Percentiles rank a stretch among this genome's conserved stretches.
These are phyloP conservation scores for Xylaria castorea DNA, from an alignment of 495 filamentous ascomycete genomes.

Conservation along the genomic window DNA sequence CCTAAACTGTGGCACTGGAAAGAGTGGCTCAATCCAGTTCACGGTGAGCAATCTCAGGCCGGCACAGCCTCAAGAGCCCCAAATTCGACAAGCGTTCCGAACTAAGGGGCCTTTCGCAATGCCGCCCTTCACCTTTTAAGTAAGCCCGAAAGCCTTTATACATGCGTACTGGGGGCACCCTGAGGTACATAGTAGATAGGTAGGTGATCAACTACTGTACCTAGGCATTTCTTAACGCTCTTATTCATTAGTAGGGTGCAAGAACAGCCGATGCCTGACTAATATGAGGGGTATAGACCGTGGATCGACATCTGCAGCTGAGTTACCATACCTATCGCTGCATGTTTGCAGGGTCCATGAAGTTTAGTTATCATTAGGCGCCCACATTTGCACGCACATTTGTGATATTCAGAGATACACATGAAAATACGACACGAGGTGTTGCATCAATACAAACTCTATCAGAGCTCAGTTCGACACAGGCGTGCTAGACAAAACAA, in stretches of 20 bases:
- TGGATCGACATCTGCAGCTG: not conserved
- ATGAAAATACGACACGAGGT: not conserved
- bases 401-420: not conserved
- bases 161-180: too few species aligned
- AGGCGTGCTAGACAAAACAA: not conserved
- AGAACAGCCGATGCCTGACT: not conserved
- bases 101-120: not conserved
- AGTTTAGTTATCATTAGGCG: not conserved
- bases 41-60: not conserved
- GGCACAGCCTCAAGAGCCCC: slow-evolving; percentile 16
- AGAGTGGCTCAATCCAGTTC: not conserved
- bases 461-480: not conserved
- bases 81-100: slow-evolving; percentile 5
- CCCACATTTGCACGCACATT: slow-evolving; percentile 1
- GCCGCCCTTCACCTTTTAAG: not conserved
- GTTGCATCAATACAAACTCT: slow-evolving; percentile 3
- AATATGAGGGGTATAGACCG: not conserved
- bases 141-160: not conserved
- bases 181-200: too few species aligned
- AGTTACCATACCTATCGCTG: not conserved
- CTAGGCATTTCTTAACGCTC: not conserved
- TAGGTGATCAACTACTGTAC: too few species aligned
- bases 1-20: not conserved
- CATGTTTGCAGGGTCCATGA: not conserved
- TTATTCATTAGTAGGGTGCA: not conserved